Evolutionary conservation across 495 filamentous ascomycete genomes (phyloP), one percentile per base, ranked within the genome.

Genomic region (Daldinia concentrica): DNA sequence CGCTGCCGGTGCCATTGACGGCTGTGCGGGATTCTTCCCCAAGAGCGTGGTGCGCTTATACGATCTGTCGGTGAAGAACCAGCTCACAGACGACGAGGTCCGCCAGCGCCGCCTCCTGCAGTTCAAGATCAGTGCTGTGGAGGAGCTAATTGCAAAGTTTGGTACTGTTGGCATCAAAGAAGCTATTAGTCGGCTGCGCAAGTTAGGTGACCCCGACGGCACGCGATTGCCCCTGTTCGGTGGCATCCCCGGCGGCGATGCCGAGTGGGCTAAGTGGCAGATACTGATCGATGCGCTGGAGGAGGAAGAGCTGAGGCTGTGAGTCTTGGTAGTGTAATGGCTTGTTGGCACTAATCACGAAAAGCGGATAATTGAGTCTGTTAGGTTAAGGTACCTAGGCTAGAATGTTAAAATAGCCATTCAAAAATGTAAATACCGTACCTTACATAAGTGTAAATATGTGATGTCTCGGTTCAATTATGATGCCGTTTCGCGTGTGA

Each of bases 151-250:
- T 26, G 89, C 83, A 11, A 80, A 78, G 30, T 83, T 81, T 65
- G 86, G 89, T 1, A 83, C 85, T 0, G 79, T 88, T 1, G 89
- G 88, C 1, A 89, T 91, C 66, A 90, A 89, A 72, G 89, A 91
- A 77, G 89, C 86, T 2, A 78, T 85, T 11, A 85, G 77, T 34
- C 78, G 89, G 24, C 69, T 87, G 22, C 77, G 85, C 14, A 83
- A 84, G 0, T 81, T 89, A 45, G 89, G 89, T 1, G 82, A 83
- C 43, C 77, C 77, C 27, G 87, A 86, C 64, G 87, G 84, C 1
- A 88, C 84, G 12, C 77, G 88, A 34, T 70, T 89, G 66, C 89
- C 89, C 6, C 68, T 90, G 8, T 56, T 69, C 1, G 87, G 85
- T 0, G 83, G 82, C 1, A 78, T 89, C 62, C 76, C 82, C 0